Percentiles rank a stretch among this genome's conserved stretches.
These are phyloP conservation scores for Lophium mytilinum DNA, from an alignment of 495 filamentous ascomycete species.

Conservation along the genomic window DNA sequence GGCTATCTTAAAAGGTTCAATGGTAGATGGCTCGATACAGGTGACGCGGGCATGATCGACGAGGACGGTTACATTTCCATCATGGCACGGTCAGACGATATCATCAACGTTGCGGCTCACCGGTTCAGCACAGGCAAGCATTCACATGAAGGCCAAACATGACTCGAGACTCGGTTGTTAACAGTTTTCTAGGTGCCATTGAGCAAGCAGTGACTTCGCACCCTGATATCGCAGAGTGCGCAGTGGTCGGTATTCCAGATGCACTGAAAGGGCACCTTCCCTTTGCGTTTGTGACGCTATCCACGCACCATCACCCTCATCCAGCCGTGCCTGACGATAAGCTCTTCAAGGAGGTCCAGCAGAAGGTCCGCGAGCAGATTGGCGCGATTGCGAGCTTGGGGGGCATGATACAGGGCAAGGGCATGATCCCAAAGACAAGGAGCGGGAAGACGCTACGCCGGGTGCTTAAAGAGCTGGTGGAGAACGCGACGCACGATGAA, in stretches of 20 bases:
- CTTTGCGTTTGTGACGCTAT: constrained; percentile 73
- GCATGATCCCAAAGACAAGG: constrained; percentile 89
- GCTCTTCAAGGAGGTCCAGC: constrained; percentile 54
- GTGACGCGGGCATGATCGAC: constrained; percentile 83
- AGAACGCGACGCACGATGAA: constrained; percentile 48
- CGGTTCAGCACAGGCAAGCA: constrained; percentile 73
- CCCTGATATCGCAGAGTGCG: constrained; percentile 67
- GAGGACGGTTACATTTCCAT: constrained; percentile 74
- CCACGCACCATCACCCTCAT: constrained; percentile 39
- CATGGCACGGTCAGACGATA: constrained; percentile 81
- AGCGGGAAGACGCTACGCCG: constrained; percentile 80
- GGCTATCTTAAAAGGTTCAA: constrained; percentile 73
- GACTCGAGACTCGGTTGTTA: not conserved
- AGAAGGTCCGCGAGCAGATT: constrained; percentile 67
- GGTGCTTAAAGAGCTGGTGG: constrained; percentile 71
- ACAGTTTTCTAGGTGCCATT: constrained; percentile 52
- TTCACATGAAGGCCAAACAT: not conserved
- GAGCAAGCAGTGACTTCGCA: constrained; percentile 85
- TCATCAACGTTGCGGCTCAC: constrained; percentile 93
- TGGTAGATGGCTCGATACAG: constrained; percentile 79
- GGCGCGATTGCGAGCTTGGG: constrained; percentile 79
- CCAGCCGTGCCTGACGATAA: constrained; percentile 39
- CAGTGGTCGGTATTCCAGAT: constrained; percentile 80
- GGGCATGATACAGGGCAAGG: constrained; percentile 73
- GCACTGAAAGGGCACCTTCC: constrained; percentile 80